Evolutionary conservation across 139 green algal genomes (phyloP).

Genomic region (Micractinium conductrix): DNA sequence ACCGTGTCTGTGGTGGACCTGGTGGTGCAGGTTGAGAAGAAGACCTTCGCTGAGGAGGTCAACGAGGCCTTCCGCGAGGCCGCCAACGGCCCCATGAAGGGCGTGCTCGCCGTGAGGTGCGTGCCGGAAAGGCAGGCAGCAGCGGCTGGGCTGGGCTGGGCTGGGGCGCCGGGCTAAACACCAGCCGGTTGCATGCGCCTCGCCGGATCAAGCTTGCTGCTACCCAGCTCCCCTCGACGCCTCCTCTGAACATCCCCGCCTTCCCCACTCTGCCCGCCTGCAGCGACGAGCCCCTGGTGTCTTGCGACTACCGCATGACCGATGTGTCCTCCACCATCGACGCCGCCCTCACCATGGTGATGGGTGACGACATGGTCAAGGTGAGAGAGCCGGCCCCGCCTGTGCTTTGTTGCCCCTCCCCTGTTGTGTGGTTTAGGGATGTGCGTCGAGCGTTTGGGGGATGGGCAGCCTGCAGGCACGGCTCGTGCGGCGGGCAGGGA

Average conservation of each 20-base stretch:
- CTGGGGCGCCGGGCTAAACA: too few relatives aligned
- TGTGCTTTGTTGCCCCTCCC: too few relatives aligned
- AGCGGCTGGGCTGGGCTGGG: too few relatives aligned
- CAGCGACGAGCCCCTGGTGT: constrained; percentile 95
- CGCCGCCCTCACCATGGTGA: constrained; percentile 98
- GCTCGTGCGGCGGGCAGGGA: too few relatives aligned
- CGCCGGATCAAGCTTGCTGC: not conserved
- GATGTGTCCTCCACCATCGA: constrained; percentile 95
- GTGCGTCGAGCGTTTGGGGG: too few relatives aligned
- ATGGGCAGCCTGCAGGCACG: too few relatives aligned
- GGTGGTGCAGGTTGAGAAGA: constrained; percentile 98
- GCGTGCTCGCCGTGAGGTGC: constrained; percentile 85
- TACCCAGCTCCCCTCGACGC: too few relatives aligned
- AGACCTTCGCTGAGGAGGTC: constrained; percentile 99
- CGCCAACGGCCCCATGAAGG: constrained; percentile 83
- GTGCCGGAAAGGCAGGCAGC: not conserved
- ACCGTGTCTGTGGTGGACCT: constrained; percentile 99
- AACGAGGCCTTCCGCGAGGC: constrained; percentile 97
- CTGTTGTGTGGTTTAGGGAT: too few relatives aligned
- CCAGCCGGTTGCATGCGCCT: not conserved
- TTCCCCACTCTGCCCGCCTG: not conserved
- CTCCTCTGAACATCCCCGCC: not conserved
- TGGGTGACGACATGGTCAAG: constrained; percentile 99
- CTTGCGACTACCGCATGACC: constrained; percentile 92
- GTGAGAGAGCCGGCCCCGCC: constrained; percentile 51